phyloP scores from a whole-genome alignment of 345 rosid genomes.

The Melaleuca quinquenervia region DNA sequence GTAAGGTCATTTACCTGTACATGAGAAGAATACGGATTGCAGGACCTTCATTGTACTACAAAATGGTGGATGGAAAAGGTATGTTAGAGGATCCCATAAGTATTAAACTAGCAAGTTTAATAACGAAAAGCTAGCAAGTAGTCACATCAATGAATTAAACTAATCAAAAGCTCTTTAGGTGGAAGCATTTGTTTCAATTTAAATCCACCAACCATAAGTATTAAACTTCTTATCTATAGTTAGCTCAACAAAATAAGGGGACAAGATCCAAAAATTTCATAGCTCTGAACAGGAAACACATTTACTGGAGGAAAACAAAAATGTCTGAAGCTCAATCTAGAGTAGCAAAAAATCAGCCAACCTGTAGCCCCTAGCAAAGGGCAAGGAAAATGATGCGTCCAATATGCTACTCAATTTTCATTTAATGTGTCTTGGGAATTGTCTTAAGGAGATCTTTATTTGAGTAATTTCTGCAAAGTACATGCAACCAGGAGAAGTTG shows the following conservation, averaged over 20 bases:
- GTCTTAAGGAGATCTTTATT: background rate
- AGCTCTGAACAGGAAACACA: background rate
- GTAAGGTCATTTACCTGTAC: conserved; percentile 28
- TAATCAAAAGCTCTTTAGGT: background rate
- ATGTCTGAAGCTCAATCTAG: background rate
- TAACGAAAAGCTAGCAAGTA: background rate
- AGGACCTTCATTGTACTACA: conserved; percentile 38
- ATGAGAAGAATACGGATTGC: conserved; percentile 29
- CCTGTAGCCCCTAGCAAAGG: background rate
- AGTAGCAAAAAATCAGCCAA: background rate
- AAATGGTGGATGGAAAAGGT: background rate
- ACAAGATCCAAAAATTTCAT: background rate
- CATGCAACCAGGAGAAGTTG: background rate
- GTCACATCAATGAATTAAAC: background rate
- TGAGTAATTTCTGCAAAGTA: background rate
- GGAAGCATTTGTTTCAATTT: background rate
- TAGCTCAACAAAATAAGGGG: background rate
- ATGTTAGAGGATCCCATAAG: background rate
- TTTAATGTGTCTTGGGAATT: background rate
- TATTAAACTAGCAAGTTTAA: background rate
- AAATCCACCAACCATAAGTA: background rate
- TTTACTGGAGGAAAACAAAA: background rate
- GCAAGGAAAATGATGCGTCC: background rate
- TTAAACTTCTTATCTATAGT: background rate
- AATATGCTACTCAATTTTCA: background rate